Evolutionary conservation across 2,329 filamentous ascomycete genomes (phyloP), one percentile per base, ranked within the genome.

Genomic region (Scedosporium aurantiacum): DNA sequence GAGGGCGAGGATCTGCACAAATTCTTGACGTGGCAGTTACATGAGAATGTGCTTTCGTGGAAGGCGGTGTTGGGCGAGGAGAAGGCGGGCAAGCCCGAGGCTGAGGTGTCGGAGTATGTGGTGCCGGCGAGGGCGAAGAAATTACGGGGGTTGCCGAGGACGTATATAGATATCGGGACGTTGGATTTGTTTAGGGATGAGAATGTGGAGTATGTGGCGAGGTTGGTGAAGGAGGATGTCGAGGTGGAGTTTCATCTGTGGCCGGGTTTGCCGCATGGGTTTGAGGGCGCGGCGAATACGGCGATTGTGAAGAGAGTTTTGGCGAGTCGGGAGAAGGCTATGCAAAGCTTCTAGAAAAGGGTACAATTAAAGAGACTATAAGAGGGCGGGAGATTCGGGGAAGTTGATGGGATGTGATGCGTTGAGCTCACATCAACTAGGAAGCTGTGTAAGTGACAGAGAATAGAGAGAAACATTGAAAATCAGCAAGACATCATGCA

Each of bases 191-290:
- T 77, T 62, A 54, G 67, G 8, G 69, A 70, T 6, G 75, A 76
- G 64, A 61, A 62, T n/a, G 12, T 72, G 0, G 65, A 65, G 54
- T 76, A 70, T 63, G 74, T 59, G 2, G 45, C 45, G 18, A 65
- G 70, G 45, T 67, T 78, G 16, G 66, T 65, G 10, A 63, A 67
- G 61, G 73, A 67, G 6, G 68, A 69, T 1, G 65, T 75, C 3
- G 67, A 71, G 37, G 70, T 75, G 1, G 75, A 77, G 65, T 67
- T 76, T 5, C 75, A 76, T 58, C 43, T 77, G 52, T 77, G 75
- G 64, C 68, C 70, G 0, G 76, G 75, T 1, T 60, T 77, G 32
- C 72, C 73, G 2, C 75, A 78, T 63, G 72, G 67, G 0, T 76
- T 74, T 55, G 73, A 74, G 57, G 59, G 55, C 6, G 61, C 62